Evolutionary conservation across 257 asterid genomes (phyloP).

Genomic region (Solanum infundibuliforme): DNA sequence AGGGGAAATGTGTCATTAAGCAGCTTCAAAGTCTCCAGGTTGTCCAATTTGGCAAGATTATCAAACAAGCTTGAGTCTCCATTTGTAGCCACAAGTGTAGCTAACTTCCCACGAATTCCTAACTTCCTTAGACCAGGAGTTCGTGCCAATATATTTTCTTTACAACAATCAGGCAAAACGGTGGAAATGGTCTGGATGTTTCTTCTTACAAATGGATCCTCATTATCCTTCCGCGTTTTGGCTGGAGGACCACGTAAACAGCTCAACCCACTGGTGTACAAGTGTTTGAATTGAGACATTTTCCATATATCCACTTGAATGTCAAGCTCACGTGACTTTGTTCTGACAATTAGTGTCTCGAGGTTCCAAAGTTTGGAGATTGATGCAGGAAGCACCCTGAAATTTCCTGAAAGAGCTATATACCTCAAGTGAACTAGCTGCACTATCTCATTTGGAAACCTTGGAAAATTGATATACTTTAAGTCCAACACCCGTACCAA

Average conservation of each 20-base stretch:
- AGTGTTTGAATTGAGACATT: slow-evolving; percentile 30
- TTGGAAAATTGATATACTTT: slow-evolving; percentile 10
- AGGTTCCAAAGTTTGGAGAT: slow-evolving; percentile 35
- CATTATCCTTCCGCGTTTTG: slow-evolving; percentile 17
- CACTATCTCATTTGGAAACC: slow-evolving; percentile 28
- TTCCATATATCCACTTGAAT: slow-evolving; percentile 29
- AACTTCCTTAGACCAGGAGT: slow-evolving; percentile 30
- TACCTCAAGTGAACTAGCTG: slow-evolving; percentile 27
- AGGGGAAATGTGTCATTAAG: slow-evolving; percentile 24
- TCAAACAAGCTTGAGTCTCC: slow-evolving; percentile 15
- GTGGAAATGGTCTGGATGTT: slow-evolving; percentile 29
- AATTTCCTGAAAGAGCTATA: slow-evolving; percentile 20
- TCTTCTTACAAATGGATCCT: slow-evolving; percentile 26
- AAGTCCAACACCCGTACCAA: slow-evolving; percentile 28
- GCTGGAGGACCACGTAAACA: slow-evolving; percentile 26
- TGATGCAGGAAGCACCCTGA: slow-evolving; percentile 25
- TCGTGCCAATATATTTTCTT: slow-evolving; percentile 21
- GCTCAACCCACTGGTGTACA: slow-evolving; percentile 23
- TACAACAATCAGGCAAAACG: slow-evolving; percentile 27
- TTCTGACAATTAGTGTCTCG: slow-evolving; percentile 23
- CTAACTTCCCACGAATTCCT: slow-evolving; percentile 23
- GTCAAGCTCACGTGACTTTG: slow-evolving; percentile 20
- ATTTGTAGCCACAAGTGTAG: slow-evolving; percentile 2
- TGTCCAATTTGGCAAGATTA: slow-evolving; percentile 22
- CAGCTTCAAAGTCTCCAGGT: slow-evolving; percentile 28